A percentile compares a stretch with the other conserved stretches of the same genome.
These are phyloP conservation scores for Amanita pallidorosea DNA, from an alignment of 768 basidiomycete genomes.

Conservation along the genomic window DNA sequence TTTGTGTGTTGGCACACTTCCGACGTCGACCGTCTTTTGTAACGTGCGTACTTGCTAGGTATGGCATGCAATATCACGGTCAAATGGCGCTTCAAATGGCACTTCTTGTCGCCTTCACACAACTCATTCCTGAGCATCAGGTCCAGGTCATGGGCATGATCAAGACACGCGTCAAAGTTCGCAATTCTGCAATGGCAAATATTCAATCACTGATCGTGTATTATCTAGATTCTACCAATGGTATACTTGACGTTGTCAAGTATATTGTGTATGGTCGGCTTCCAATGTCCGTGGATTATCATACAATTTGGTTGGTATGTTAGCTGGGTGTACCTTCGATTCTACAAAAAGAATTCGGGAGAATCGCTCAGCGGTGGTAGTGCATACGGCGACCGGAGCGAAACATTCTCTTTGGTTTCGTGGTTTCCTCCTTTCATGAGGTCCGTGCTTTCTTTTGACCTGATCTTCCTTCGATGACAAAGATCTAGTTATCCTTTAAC, in stretches of 20 bases:
- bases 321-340: conserved; percentile 89
- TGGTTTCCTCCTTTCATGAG: conserved; percentile 98
- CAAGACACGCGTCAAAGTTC: conserved; percentile 84
- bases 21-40: conserved; percentile 3
- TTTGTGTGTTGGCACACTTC: conserved; percentile 42
- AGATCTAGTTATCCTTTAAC: conserved; percentile 60
- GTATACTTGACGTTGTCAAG: conserved; percentile 86
- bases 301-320: conserved; percentile 99
- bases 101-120: conserved; percentile 92
- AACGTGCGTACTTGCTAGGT: conserved; percentile 34
- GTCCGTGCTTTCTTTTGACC: conserved; percentile 35
- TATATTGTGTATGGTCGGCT: conserved; percentile 70
- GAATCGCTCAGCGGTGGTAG: conserved; percentile 52
- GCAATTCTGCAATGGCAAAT: conserved; percentile 7
- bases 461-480: conserved; percentile 1
- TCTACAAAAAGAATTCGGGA: conserved; percentile 81
- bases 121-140: conserved; percentile 96
- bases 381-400: conserved; percentile 89
- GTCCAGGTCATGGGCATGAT: conserved; percentile 83
- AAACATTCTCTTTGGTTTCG: conserved; percentile 88
- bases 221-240: conserved; percentile 81
- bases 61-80: conserved; percentile 84
- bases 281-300: conserved; percentile 83
- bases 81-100: conserved; percentile 87
- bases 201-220: conserved; percentile 3